Conservation (phyloP, 1,284 basidiomycete genomes). For the Mycena citricolor region DNA sequence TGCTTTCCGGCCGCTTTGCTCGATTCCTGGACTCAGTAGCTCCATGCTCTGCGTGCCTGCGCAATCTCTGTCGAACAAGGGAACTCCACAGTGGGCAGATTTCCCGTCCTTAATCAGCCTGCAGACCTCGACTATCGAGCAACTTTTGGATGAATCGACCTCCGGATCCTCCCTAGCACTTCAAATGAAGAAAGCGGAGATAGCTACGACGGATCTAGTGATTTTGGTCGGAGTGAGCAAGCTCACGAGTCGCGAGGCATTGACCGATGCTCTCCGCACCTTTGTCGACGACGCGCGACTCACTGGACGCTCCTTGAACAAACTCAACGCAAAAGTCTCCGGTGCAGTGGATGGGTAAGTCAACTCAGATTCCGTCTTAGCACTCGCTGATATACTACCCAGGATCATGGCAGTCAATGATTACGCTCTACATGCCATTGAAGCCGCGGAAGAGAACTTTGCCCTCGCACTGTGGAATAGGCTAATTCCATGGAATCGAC, state of each 20-base stretch:
- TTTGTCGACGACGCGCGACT: constrained; percentile 60
- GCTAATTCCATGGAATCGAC: constrained; percentile 44
- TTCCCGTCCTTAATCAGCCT: constrained; percentile 58
- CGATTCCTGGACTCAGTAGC: constrained; percentile 54
- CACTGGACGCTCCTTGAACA: constrained; percentile 55
- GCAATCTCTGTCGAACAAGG: constrained; percentile 9
- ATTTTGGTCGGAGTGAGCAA: constrained; percentile 59
- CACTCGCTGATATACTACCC: constrained; percentile 7
- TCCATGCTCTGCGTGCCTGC: constrained; percentile 40
- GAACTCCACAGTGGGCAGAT: constrained; percentile 43
- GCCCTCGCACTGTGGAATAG: constrained; percentile 37
- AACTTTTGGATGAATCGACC: constrained; percentile 54
- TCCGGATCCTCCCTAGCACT: constrained; percentile 56
- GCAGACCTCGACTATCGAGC: constrained; percentile 58
- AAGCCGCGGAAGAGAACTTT: constrained; percentile 42
- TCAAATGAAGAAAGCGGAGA: constrained; percentile 68
- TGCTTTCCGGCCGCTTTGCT: constrained; percentile 55
- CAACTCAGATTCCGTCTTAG: not conserved
- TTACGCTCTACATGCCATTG: constrained; percentile 60
- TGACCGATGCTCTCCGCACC: constrained; percentile 47
- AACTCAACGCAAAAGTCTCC: constrained; percentile 55
- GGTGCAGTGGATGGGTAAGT: constrained; percentile 68
- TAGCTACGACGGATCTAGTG: constrained; percentile 64
- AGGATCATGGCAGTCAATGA: constrained; percentile 71
- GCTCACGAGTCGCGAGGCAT: constrained; percentile 49